Evolutionary conservation across 805 yeast species (phyloP), one percentile per base, ranked within the genome.

Genomic region (Gaillardinia entomophila): DNA sequence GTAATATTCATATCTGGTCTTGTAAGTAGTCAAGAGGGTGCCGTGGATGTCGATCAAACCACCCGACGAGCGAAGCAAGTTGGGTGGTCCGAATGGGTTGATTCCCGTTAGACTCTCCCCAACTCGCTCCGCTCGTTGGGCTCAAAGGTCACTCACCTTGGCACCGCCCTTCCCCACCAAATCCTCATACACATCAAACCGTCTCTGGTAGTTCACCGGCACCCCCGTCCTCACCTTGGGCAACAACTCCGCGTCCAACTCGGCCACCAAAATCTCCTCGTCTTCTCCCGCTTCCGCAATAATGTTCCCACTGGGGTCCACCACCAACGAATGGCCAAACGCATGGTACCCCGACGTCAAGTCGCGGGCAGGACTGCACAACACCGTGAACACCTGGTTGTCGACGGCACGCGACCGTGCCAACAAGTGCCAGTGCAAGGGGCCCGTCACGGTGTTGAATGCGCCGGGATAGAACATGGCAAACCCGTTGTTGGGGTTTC

Each of bases 331-430:
- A 46, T 79, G 86, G 1, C 86, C 86, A 46, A 75, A 79, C 0
- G 83, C 79, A 42, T 77, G 82, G 48, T 79, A 79, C 6, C 69
- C 71, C 12, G 66, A 65, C 8, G 70, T 72, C 32, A 68, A 60
- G 52, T 86, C 87, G 49, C 97, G 73, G 3, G 96, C 89, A 3
- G 96, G 96, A 6, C 96, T 85, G 42, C 96, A 87, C 42, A 86
- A 60, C 24, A 90, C 67, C 3, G 84, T 82, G 41, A 75, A 83
- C 12, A 76, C 55, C 53, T 82, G 82, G 49, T 81, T 83, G 53
- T 83, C 94, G 11, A 83, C 76, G 3, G 90, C 84, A 40, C 92
- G 65, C 0, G 86, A 63, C 38, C 79, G 69, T 1, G 87, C 90
- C 38, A 83, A 66, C 36, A 82, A 64, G 45, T 79, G 82, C 94